Base-by-base conservation (phyloP, 306 rosid species). In the Acacia confusa region DNA sequence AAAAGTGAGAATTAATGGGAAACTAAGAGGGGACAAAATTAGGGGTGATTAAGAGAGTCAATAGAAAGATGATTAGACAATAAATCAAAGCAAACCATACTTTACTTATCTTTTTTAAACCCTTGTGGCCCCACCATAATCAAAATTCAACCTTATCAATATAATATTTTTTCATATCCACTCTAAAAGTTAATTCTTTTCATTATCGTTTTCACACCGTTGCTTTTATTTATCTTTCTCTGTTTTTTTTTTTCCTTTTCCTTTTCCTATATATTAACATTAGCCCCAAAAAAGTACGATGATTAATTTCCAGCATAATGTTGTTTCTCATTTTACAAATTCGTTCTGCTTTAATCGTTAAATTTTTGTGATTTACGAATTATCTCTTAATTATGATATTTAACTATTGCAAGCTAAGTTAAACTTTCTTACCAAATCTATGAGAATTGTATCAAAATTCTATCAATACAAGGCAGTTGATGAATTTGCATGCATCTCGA, bases 51-150 rank as follows among this genome's bases (percentile, higher is more conserved):
- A 13, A 78, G 72, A 22, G 76, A 85, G 84, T 82, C 82, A 82
- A 86, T 64, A 84, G 82, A 72, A 36, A 20, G 74, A 27, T 34
- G 86, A 86, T 82, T 79, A 76, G 82, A 85, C 88, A 82, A 45
- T 30, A 86, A 82, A 82, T 79, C 79, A 86, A 86, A 82, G 79
- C 40, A 70, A 79, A 78, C 86, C 86, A 79, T 82, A 7, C 73
- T 53, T 82, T 79, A 79, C 86, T 82, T 82, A 85, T 79, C 88
- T 79, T 82, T 70, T 13, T 52, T 64, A 43, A 82, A 69, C 72
- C 57, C 24, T 20, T 4, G 2, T 10, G 12, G 79, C 44, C 69
- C 88, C 86, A 82, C 88, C 81, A 74, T 77, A 30, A 58, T 66
- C 48, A 22, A 22, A 60, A 3, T 60, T 11, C 66, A 60, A 68